Percentiles rank a stretch among this genome's conserved stretches.
These are phyloP conservation scores for Gnomoniopsis sp. DNA, from an alignment of 2,329 filamentous ascomycete species.

Conservation along the genomic window DNA sequence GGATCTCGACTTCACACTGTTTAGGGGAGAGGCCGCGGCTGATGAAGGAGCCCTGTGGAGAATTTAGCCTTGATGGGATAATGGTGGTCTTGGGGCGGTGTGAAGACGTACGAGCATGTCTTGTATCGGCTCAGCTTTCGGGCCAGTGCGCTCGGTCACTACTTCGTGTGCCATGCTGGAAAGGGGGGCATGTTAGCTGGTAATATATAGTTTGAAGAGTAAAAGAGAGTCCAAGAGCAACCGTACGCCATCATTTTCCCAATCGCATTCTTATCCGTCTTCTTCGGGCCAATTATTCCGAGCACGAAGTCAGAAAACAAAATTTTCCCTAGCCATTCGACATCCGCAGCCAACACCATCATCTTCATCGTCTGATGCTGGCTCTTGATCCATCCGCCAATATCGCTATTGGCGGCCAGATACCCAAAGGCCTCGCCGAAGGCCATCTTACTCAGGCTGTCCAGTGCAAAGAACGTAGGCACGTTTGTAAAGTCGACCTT, in stretches of 20 bases:
- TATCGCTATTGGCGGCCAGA: slow-evolving; percentile 36
- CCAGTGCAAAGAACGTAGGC: slow-evolving; percentile 44
- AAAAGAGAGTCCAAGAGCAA: neutral
- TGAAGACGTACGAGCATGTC: slow-evolving; percentile 5
- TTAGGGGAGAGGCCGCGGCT: slow-evolving; percentile 2
- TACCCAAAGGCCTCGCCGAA: slow-evolving; percentile 44
- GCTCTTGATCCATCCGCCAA: slow-evolving; percentile 39
- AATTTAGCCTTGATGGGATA: neutral
- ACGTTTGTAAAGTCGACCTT: slow-evolving; percentile 41
- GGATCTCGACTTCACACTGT: slow-evolving; percentile 9
- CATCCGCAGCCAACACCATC: slow-evolving; percentile 19
- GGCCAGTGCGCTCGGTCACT: neutral
- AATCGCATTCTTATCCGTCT: neutral
- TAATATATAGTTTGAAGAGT: neutral
- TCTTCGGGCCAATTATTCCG: neutral
- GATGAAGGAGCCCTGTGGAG: slow-evolving; percentile 11
- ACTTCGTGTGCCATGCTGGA: neutral
- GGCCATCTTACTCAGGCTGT: slow-evolving; percentile 44
- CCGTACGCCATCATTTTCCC: slow-evolving; percentile 1
- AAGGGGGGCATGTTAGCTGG: neutral
- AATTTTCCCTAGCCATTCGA: slow-evolving; percentile 18
- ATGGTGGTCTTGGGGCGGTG: no score
- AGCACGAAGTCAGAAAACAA: neutral
- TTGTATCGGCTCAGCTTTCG: neutral
- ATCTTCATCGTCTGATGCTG: slow-evolving; percentile 34